phyloP scores from a whole-genome alignment of 305 asterid genomes.

The Plantago rigida region DNA sequence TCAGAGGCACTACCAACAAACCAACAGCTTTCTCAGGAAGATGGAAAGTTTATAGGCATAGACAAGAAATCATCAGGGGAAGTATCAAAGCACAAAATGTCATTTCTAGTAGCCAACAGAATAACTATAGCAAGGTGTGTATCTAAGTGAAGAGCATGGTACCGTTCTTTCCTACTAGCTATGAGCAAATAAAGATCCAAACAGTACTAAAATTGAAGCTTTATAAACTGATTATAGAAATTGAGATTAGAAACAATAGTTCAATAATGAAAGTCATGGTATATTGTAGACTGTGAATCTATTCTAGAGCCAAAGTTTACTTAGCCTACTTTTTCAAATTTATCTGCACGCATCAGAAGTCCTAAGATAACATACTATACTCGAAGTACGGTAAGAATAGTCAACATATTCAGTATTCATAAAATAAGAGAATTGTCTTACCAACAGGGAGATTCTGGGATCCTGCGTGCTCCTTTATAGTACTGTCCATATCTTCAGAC shows the following conservation, averaged over 20 bases:
- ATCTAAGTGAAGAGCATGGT: constrained; percentile 1
- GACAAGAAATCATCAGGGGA: neutral
- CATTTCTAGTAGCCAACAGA: neutral
- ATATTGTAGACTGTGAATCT: neutral
- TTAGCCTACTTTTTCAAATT: neutral
- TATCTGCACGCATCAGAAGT: neutral
- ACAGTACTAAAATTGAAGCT: too few species aligned
- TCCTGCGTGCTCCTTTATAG: constrained; percentile 29
- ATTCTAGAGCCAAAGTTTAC: neutral
- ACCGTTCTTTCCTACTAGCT: constrained; percentile 1
- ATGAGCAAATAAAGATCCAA: constrained; percentile 5
- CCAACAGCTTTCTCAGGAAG: neutral
- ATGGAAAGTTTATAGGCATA: neutral
- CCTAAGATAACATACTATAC: neutral
- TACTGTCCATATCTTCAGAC: constrained; percentile 23
- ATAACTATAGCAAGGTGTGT: neutral
- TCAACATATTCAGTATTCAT: neutral
- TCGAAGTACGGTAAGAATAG: neutral
- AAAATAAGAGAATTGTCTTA: constrained; percentile 29
- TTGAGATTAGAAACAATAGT: neutral
- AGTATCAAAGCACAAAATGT: neutral
- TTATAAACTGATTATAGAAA: too few species aligned
- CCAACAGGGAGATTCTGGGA: constrained; percentile 35
- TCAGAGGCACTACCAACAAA: neutral
- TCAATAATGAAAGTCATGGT: neutral